Evolutionary conservation across 345 rosid species (phyloP).

Genomic region (Reutealis trisperma): DNA sequence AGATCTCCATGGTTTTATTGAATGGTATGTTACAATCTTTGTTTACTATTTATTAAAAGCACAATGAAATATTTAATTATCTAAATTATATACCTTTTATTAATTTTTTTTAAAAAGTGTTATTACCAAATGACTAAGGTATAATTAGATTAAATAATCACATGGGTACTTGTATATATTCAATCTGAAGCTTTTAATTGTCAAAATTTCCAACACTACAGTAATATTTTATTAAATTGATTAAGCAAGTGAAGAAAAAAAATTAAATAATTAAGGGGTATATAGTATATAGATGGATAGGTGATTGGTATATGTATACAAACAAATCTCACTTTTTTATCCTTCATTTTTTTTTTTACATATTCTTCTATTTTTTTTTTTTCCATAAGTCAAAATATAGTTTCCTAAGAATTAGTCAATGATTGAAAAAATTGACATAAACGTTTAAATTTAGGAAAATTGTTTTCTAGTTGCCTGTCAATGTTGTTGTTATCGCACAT

Average conservation of each 20-base stretch:
- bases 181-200: not conserved
- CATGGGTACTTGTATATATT: too few species aligned
- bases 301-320: not conserved
- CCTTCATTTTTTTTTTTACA: not conserved
- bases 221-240: not conserved
- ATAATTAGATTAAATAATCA: too few species aligned
- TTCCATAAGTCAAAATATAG: not conserved
- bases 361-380: not conserved
- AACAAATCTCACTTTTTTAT: not conserved
- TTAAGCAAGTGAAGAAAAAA: not conserved
- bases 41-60: too few species aligned
- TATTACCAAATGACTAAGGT: not conserved
- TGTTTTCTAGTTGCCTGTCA: not conserved
- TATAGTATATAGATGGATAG: not conserved
- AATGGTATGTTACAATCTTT: too few species aligned
- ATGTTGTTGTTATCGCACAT: not conserved
- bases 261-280: not conserved
- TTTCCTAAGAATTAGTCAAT: not conserved
- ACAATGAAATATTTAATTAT: too few species aligned
- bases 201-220: not conserved
- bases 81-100: not conserved
- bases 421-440: not conserved
- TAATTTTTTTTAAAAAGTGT: too few species aligned
- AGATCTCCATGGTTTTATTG: too few species aligned
- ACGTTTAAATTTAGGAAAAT: too few species aligned